Evolutionary conservation across 208 protist genomes (phyloP).

Genomic region (Crithidia acanthocephali): DNA sequence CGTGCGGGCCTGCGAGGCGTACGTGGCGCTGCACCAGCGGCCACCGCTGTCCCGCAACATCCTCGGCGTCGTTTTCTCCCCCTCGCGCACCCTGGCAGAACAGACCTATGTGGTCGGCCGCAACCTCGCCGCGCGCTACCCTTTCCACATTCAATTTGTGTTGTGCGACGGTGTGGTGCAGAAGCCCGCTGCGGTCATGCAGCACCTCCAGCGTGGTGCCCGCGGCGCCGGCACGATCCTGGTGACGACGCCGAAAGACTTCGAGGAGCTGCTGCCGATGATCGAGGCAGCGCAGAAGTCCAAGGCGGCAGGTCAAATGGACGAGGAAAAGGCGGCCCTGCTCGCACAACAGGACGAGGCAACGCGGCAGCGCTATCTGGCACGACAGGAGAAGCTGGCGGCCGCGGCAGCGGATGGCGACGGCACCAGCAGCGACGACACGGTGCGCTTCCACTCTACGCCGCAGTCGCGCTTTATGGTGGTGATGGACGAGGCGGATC

Average conservation of each 20-base stretch:
- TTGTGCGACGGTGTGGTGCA: constrained; percentile 81
- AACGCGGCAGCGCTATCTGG: constrained; percentile 48
- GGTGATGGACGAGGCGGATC: constrained; percentile 89
- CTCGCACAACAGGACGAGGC: constrained; percentile 63
- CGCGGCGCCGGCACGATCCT: constrained; percentile 79
- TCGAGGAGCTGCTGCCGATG: constrained; percentile 49
- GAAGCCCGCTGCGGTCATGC: constrained; percentile 41
- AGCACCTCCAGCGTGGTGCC: constrained; percentile 46
- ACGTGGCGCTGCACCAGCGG: constrained; percentile 41
- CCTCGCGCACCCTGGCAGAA: constrained; percentile 82
- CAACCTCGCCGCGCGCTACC: constrained; percentile 67
- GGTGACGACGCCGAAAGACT: constrained; percentile 82
- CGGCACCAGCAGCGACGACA: neutral
- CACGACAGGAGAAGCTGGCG: neutral
- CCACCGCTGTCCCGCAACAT: constrained; percentile 76
- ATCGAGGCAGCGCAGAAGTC: constrained; percentile 23
- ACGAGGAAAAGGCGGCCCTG: constrained; percentile 25
- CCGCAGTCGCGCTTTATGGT: constrained; percentile 56
- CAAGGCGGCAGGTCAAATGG: neutral
- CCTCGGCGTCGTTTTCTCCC: constrained; percentile 78
- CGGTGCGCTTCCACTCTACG: constrained; percentile 28
- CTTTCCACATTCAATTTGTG: constrained; percentile 75
- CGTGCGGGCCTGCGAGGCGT: constrained; percentile 59
- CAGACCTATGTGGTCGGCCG: constrained; percentile 88
- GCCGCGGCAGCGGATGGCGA: neutral